These are phyloP conservation scores for Trametes versicolor DNA, from an alignment of 1,284 basidiomycete species.

Conservation along the genomic window DNA sequence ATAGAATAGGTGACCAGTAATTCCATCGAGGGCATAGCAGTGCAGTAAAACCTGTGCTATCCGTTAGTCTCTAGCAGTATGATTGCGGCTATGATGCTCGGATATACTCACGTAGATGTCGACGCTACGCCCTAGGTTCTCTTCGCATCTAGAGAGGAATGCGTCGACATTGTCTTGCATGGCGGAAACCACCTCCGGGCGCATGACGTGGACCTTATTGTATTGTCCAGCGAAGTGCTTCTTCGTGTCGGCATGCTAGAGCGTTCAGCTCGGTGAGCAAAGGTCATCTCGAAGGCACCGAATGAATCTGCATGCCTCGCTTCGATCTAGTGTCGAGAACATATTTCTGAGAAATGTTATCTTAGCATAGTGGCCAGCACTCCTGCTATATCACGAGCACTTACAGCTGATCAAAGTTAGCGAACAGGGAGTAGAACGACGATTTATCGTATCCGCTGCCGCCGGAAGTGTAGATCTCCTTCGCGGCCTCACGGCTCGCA, in stretches of 20 bases:
- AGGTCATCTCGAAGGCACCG: neutral
- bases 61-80: neutral
- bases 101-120: slow-evolving; percentile 36
- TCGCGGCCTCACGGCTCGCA: slow-evolving; percentile 37
- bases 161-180: slow-evolving; percentile 33
- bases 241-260: slow-evolving; percentile 37
- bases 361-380: too few species aligned
- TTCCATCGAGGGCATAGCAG: slow-evolving; percentile 39
- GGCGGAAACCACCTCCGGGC: slow-evolving; percentile 28
- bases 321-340: slow-evolving; percentile 37
- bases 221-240: slow-evolving; percentile 39
- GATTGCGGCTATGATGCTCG: neutral
- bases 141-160: slow-evolving; percentile 31
- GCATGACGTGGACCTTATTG: slow-evolving; percentile 36
- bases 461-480: slow-evolving; percentile 40
- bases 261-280: neutral
- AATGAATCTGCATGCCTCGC: slow-evolving; percentile 20
- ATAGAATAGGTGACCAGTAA: slow-evolving; percentile 38
- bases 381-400: neutral
- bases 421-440: slow-evolving; percentile 36
- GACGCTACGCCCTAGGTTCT: slow-evolving; percentile 23
- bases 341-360: slow-evolving; percentile 37
- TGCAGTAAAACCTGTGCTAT: slow-evolving; percentile 33
- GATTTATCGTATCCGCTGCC: slow-evolving; percentile 41
- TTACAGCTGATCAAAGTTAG: slow-evolving; percentile 33